Conservation (phyloP, 1,139 yeast genomes). For the Waltiozyma sp. region DNA sequence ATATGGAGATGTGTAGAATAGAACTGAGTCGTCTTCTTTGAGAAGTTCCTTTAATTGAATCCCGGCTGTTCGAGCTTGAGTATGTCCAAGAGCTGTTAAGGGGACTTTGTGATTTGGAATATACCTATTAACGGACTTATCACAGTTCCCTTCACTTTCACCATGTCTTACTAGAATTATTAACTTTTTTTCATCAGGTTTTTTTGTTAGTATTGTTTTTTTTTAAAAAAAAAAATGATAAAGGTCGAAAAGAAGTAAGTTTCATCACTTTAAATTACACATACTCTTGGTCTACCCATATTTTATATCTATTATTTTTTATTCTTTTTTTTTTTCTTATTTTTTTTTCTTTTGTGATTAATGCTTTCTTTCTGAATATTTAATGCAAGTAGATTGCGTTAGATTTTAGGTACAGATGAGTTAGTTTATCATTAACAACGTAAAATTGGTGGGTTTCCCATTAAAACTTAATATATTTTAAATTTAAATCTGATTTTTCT, state of each 20-base stretch:
- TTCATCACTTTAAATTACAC: too few species aligned
- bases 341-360: too few species aligned
- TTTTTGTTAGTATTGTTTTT: neutral
- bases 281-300: slow-evolving; percentile 53
- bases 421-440: too few species aligned
- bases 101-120: slow-evolving; percentile 74
- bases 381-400: too few species aligned
- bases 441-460: too few species aligned
- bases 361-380: too few species aligned
- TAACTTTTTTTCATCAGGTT: slow-evolving; percentile 32
- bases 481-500: too few species aligned
- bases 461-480: too few species aligned
- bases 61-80: slow-evolving; percentile 65
- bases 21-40: slow-evolving; percentile 34
- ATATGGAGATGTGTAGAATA: slow-evolving; percentile 80
- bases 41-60: slow-evolving; percentile 40
- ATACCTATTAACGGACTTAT: slow-evolving; percentile 63
- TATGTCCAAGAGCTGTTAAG: slow-evolving; percentile 56
- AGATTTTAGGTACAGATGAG: too few species aligned
- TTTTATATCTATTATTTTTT: slow-evolving; percentile 10
- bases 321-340: too few species aligned
- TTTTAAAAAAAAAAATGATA: neutral
- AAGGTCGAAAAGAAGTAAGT: too few species aligned
- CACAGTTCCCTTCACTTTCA: slow-evolving; percentile 81
- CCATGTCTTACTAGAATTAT: slow-evolving; percentile 82